A percentile compares a stretch with the other conserved stretches of the same genome.
Evolutionary conservation across 2,329 filamentous ascomycete species (phyloP).

Genomic region (Diplocarpon mali): DNA sequence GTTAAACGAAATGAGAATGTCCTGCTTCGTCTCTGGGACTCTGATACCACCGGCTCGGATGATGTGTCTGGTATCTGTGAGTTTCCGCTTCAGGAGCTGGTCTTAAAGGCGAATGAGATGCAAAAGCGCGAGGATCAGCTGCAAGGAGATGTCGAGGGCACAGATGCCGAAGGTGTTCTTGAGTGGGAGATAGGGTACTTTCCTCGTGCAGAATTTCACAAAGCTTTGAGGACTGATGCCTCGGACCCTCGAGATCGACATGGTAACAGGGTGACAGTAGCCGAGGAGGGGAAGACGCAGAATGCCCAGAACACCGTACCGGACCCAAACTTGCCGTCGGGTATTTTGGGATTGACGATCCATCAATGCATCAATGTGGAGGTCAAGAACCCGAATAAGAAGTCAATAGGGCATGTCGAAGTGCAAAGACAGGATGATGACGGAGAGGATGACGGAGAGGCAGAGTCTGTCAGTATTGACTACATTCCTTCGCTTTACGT

Average conservation of each 20-base stretch:
- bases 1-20: constrained; percentile 16
- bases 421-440: constrained; percentile 13
- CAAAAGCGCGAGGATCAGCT: constrained; percentile 15
- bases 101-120: constrained; percentile 15
- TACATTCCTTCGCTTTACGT: constrained; percentile 17
- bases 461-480: constrained; percentile 12
- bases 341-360: constrained; percentile 14
- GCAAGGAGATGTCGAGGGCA: constrained; percentile 14
- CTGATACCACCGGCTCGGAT: constrained; percentile 15
- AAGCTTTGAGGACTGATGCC: constrained; percentile 12
- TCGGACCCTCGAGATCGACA: constrained; percentile 13
- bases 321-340: constrained; percentile 14
- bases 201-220: constrained; percentile 12
- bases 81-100: constrained; percentile 13
- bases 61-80: constrained; percentile 16
- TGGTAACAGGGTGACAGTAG: constrained; percentile 11
- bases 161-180: constrained; percentile 14
- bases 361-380: constrained; percentile 17
- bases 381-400: constrained; percentile 14
- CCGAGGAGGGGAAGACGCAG: constrained; percentile 11
- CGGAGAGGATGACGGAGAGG: constrained; percentile 10
- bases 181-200: constrained; percentile 18
- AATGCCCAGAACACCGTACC: constrained; percentile 15
- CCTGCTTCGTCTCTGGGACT: constrained; percentile 14
- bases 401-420: constrained; percentile 15